Percentiles rank a stretch among this genome's conserved stretches.
Evolutionary conservation across 179 eudicot species (phyloP).

Genomic region (Dionaea muscipula): DNA sequence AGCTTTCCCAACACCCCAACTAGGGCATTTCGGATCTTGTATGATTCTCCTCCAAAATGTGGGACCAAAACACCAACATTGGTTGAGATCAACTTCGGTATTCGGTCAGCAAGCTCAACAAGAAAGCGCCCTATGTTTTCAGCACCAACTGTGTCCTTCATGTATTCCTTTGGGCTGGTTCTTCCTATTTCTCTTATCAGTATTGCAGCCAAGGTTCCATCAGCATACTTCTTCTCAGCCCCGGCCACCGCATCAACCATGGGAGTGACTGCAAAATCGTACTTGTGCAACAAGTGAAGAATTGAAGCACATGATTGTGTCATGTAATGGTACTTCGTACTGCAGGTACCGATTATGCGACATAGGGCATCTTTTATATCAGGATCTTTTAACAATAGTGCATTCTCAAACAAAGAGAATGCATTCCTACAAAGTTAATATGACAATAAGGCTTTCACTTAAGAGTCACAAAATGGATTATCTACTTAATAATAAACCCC

Average conservation of each 20-base stretch:
- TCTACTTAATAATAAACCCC: background rate
- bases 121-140: conserved; percentile 92
- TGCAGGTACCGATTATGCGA: conserved; percentile 76
- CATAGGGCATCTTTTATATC: conserved; percentile 71
- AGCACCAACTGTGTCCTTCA: conserved; percentile 75
- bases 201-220: conserved; percentile 76
- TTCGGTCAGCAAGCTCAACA: conserved; percentile 71
- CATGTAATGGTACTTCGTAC: conserved; percentile 73
- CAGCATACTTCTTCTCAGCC: conserved; percentile 74
- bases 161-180: conserved; percentile 66
- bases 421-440: conserved; percentile 45
- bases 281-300: conserved; percentile 74
- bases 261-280: conserved; percentile 62
- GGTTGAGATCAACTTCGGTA: conserved; percentile 73
- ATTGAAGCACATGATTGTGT: conserved; percentile 82
- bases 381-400: conserved; percentile 54
- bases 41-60: conserved; percentile 91
- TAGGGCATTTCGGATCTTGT: conserved; percentile 86
- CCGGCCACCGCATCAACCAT: conserved; percentile 76
- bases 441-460: conserved; percentile 1
- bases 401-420: conserved; percentile 71
- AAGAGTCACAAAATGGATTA: background rate
- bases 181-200: conserved; percentile 80
- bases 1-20: conserved; percentile 80
- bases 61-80: conserved; percentile 83